Conservation (phyloP, 192 early-diverging fungal genomes). For the Chytriomyces sp. region DNA sequence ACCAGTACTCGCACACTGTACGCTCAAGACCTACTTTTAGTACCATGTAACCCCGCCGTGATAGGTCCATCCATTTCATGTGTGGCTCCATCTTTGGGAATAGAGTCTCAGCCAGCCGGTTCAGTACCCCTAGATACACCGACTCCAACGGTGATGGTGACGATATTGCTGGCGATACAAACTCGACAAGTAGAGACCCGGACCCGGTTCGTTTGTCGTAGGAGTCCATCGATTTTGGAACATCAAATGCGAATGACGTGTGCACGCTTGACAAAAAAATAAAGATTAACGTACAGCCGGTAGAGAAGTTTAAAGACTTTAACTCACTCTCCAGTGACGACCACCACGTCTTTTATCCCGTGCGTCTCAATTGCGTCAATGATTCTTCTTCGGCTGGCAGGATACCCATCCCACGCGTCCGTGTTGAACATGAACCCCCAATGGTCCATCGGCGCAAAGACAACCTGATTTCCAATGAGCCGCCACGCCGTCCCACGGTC, state of each 20-base stretch:
- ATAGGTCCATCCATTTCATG: conserved; percentile 36
- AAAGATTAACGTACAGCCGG: neutral
- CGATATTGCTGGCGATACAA: conserved; percentile 43
- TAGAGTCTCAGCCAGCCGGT: conserved; percentile 17
- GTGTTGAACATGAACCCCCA: conserved; percentile 31
- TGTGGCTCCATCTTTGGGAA: conserved; percentile 23
- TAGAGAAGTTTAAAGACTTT: neutral
- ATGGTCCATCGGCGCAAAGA: conserved; percentile 39
- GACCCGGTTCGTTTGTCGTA: conserved; percentile 33
- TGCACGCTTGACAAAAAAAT: conserved; percentile 29
- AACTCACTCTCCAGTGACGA: conserved; percentile 48
- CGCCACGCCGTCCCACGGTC: conserved; percentile 44
- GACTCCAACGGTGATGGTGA: conserved; percentile 23
- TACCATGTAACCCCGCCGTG: conserved; percentile 42
- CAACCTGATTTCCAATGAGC: conserved; percentile 51
- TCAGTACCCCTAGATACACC: conserved; percentile 24
- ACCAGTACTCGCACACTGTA: conserved; percentile 41
- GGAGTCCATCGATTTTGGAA: conserved; percentile 20
- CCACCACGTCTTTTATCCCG: conserved; percentile 40
- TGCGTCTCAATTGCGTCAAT: conserved; percentile 31
- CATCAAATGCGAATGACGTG: conserved; percentile 41
- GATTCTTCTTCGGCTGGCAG: conserved; percentile 35
- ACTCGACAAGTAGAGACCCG: conserved; percentile 44
- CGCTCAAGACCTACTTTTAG: conserved; percentile 33
- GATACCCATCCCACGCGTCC: conserved; percentile 52